Base-by-base conservation (phyloP, 768 basidiomycete species). In the Rhizopogon vinicolor region DNA sequence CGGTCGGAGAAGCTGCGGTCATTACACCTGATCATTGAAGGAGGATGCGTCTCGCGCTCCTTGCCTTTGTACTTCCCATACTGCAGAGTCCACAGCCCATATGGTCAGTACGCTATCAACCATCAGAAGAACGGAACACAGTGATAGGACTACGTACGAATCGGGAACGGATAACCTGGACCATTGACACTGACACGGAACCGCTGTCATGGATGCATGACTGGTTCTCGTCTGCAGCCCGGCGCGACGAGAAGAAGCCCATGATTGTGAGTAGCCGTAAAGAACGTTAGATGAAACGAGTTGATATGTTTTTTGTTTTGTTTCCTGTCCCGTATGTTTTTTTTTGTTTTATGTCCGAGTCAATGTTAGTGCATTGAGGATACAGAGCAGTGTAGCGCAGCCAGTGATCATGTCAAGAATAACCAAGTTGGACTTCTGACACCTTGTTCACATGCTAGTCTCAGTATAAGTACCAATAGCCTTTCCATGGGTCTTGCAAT, bases 51-150 rank as follows among this genome's bases (percentile, higher is more conserved):
- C 67, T 79, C 79, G 41, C 79, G 77, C 60, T 78, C 78, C 71
- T 82, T 84, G 49, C 81, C 81, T 62, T 82, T 84, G 65, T 73
- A 68, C 64, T 78, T 83, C 52, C 82, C 80, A 59, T 82, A 82
- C 82, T 84, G 58, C 51, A 31, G 10, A 33, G 16, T 51, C 25
- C 52, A 35, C 46, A 29, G 41, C 46, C 41, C 25, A 37, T 39
- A 39, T 37, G 31, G 58, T 65, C 22, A 62, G 55, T 52, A 49
- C 14, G 28, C 44, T 44, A 29, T 39, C 16, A 44, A 43, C n/a
- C 16, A 44, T 39, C 37, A 28, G 39, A 28, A 22, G 40, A 58
- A 44, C 52, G 63, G 62, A 60, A 57, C 58, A 56, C 59, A 59
- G 53, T 56, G 66, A 37, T 25, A 39, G 19, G 22, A 37, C 41